phyloP scores from a whole-genome alignment of 805 yeast species.

The Metschnikowia kunwiensis region DNA sequence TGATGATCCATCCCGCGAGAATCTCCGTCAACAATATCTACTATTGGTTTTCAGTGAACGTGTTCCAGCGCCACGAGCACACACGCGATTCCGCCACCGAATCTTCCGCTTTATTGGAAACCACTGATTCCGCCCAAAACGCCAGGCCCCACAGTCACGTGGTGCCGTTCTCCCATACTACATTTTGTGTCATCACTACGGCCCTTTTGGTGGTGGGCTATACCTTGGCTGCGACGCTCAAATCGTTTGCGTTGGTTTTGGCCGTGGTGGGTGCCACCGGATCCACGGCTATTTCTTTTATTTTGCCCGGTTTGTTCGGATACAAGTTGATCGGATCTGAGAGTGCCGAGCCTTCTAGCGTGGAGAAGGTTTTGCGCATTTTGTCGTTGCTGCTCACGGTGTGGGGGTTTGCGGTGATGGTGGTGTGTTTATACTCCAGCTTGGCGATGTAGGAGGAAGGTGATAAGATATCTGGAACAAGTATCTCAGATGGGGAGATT shows the following conservation, averaged over 20 bases:
- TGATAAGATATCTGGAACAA: too few relatives aligned
- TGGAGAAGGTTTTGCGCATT: conserved; percentile 33
- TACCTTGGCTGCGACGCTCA: conserved; percentile 53
- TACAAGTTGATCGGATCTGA: conserved; percentile 48
- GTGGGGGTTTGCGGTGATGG: conserved; percentile 57
- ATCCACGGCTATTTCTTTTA: conserved; percentile 73
- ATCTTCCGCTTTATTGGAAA: conserved; percentile 15
- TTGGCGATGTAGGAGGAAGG: conserved; percentile 12
- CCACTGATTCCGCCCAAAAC: neutral
- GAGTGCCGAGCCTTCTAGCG: conserved; percentile 22
- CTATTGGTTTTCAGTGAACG: conserved; percentile 39
- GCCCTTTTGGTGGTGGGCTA: conserved; percentile 48
- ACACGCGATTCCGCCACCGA: neutral
- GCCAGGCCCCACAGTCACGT: conserved; percentile 13
- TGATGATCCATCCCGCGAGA: conserved; percentile 89
- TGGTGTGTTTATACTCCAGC: conserved; percentile 38
- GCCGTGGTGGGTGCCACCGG: conserved; percentile 83
- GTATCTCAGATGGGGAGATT: too few relatives aligned
- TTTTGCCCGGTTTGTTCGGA: conserved; percentile 76
- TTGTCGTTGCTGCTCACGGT: conserved; percentile 44
- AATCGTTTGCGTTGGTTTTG: conserved; percentile 64
- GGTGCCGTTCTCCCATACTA: conserved; percentile 46
- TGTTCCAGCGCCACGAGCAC: neutral
- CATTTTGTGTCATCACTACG: conserved; percentile 50
- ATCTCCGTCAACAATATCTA: conserved; percentile 74